Evolutionary conservation across 257 asterid genomes (phyloP).

Genomic region (Scutellaria minor): DNA sequence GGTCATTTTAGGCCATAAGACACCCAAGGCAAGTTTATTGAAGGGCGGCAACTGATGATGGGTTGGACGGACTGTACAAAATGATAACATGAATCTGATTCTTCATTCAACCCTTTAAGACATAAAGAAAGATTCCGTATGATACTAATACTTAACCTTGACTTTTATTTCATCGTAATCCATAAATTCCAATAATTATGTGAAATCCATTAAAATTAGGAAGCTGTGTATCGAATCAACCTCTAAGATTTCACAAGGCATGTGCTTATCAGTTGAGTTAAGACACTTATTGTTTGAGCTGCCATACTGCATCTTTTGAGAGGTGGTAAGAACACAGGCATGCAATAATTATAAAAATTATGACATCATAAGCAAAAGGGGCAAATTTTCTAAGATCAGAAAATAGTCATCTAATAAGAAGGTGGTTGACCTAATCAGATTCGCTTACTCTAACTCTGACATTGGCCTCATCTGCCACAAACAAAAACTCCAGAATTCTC

Average conservation of each 20-base stretch:
- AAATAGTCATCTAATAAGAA: neutral
- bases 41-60: neutral
- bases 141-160: slow-evolving; percentile 19
- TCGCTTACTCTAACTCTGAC: neutral
- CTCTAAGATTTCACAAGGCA: slow-evolving; percentile 30
- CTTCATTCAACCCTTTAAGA: slow-evolving; percentile 18
- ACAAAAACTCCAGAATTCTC: slow-evolving; percentile 8
- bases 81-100: slow-evolving; percentile 16
- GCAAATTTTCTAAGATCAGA: neutral
- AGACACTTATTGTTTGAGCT: neutral
- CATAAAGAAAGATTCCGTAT: neutral
- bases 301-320: slow-evolving; percentile 1
- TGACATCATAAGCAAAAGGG: neutral
- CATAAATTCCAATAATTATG: neutral
- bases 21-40: slow-evolving; percentile 8
- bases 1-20: slow-evolving; percentile 9
- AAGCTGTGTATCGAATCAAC: slow-evolving; percentile 9
- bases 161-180: neutral
- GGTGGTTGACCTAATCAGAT: slow-evolving; percentile 24
- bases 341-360: neutral
- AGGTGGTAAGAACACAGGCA: neutral
- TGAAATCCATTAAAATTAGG: neutral
- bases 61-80: neutral
- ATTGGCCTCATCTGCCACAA: neutral
- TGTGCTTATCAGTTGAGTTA: slow-evolving; percentile 2